Conservation (phyloP, 192 early-diverging fungal species). For the Linnemannia schmuckeri region DNA sequence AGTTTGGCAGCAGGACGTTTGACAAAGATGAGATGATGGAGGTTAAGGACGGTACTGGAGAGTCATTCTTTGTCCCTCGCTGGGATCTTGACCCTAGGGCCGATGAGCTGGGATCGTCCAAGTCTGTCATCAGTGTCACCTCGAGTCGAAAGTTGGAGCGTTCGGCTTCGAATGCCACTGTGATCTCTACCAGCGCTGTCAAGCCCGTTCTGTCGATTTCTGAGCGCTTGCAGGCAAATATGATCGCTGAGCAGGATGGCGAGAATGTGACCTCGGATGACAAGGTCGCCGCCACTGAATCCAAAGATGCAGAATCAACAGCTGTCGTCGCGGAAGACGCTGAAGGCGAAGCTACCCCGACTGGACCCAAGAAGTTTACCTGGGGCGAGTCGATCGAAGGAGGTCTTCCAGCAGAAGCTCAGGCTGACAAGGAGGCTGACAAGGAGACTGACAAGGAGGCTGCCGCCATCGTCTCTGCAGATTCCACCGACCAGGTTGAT, state of each 20-base stretch:
- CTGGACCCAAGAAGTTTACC: conserved; percentile 16
- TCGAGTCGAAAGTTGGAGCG: conserved; percentile 45
- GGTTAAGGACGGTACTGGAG: conserved; percentile 50
- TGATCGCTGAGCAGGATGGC: conserved; percentile 17
- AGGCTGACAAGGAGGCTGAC: conserved; percentile 12
- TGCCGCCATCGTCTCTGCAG: neutral
- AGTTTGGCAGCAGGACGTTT: conserved; percentile 49
- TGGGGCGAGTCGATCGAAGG: conserved; percentile 4
- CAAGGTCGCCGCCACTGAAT: neutral
- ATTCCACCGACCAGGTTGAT: neutral
- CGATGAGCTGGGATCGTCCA: conserved; percentile 46
- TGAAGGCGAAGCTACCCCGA: neutral
- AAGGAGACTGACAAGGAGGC: conserved; percentile 2
- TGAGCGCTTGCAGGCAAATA: conserved; percentile 31
- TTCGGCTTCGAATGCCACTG: conserved; percentile 30
- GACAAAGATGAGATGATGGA: conserved; percentile 59
- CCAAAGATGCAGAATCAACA: neutral
- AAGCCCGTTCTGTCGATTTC: conserved; percentile 33
- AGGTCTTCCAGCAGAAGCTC: neutral
- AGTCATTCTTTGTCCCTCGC: conserved; percentile 54
- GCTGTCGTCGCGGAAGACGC: neutral
- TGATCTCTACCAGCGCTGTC: conserved; percentile 6
- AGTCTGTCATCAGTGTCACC: conserved; percentile 49
- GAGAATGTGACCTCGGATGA: neutral
- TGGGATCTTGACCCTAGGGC: conserved; percentile 53